These are phyloP conservation scores for Sicyos baderoa DNA, from an alignment of 306 rosid genomes.

Conservation along the genomic window DNA sequence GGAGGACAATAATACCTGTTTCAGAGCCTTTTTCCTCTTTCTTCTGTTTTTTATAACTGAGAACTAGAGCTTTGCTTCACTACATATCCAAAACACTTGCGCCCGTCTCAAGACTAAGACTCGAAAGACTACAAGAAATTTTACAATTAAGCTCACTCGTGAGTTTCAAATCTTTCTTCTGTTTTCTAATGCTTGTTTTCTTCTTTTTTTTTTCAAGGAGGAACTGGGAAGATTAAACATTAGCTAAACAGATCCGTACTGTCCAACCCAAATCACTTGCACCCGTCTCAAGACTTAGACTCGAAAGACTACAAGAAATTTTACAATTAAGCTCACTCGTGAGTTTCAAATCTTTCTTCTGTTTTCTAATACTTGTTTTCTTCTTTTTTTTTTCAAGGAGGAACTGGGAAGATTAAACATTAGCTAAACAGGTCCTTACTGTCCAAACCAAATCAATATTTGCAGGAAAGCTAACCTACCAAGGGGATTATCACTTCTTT, in stretches of 20 bases:
- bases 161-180: background rate
- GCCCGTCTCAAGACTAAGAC: too few species aligned
- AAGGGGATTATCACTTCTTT: too few species aligned
- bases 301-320: too few species aligned
- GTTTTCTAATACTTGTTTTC: background rate
- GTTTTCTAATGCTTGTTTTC: background rate
- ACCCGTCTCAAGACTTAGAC: too few species aligned
- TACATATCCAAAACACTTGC: too few species aligned
- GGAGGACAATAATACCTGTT: slow-evolving; percentile 9
- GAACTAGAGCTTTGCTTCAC: too few species aligned
- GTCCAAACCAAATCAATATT: too few species aligned
- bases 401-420: background rate
- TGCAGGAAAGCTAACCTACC: too few species aligned
- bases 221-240: slow-evolving; percentile 1
- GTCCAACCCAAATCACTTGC: too few species aligned
- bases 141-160: too few species aligned
- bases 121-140: too few species aligned
- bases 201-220: background rate
- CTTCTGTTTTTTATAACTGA: background rate
- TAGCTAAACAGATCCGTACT: background rate
- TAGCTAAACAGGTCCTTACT: background rate
- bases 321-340: too few species aligned
- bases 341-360: background rate
- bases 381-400: background rate
- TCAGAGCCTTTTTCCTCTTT: background rate